These are phyloP conservation scores for Rhynchospora pubera DNA, from an alignment of 176 grass and related monocot species.

Conservation along the genomic window DNA sequence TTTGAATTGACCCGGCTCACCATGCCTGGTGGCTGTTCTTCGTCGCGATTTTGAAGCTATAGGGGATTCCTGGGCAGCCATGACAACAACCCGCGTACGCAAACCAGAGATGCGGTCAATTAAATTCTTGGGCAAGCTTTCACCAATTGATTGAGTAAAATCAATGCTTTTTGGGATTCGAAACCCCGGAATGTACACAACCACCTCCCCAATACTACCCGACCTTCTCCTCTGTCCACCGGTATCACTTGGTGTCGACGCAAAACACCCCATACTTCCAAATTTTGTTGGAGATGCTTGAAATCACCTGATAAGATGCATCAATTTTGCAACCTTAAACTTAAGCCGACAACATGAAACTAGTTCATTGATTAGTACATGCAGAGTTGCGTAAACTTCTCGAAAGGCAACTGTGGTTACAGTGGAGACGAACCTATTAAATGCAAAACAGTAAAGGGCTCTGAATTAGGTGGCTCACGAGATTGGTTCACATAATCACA, in stretches of 20 bases:
- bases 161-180: constrained; percentile 51
- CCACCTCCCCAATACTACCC: constrained; percentile 73
- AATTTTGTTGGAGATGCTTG: constrained; percentile 6
- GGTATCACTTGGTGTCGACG: constrained; percentile 43
- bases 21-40: constrained; percentile 57
- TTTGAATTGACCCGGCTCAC: constrained; percentile 26
- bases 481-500: constrained; percentile 15
- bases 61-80: constrained; percentile 57
- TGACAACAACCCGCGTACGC: constrained; percentile 37
- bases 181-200: constrained; percentile 62
- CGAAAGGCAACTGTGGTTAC: neutral
- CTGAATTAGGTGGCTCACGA: constrained; percentile 29
- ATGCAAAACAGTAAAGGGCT: constrained; percentile 9
- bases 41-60: constrained; percentile 40
- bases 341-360: neutral
- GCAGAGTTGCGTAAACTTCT: constrained; percentile 4
- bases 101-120: constrained; percentile 38
- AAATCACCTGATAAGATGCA: constrained; percentile 10
- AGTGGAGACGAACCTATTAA: constrained; percentile 10
- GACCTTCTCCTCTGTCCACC: constrained; percentile 36
- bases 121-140: constrained; percentile 32
- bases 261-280: constrained; percentile 65
- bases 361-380: constrained; percentile 7
- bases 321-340: neutral
- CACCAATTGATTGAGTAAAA: constrained; percentile 36